These are phyloP conservation scores for Coemansia sp. DNA, from an alignment of 192 early-diverging fungal genomes.

Conservation along the genomic window DNA sequence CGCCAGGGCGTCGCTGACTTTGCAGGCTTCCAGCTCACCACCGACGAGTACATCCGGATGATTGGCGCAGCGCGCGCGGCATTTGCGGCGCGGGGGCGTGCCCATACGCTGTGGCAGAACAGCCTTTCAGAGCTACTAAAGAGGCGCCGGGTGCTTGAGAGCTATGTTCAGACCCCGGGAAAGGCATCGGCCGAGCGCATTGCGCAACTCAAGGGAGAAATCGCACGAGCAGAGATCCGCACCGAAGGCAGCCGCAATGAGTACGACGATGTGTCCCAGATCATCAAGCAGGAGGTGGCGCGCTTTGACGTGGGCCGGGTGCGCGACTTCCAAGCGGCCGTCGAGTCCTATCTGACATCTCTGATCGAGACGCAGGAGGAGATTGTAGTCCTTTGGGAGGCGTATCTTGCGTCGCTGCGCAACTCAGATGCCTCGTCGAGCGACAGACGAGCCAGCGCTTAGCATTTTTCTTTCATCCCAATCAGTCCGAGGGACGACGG, in stretches of 20 bases:
- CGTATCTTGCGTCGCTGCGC: conserved; percentile 45
- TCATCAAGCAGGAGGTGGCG: conserved; percentile 72
- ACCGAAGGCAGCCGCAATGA: conserved; percentile 58
- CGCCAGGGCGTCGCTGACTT: conserved; percentile 77
- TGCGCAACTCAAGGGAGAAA: conserved; percentile 47
- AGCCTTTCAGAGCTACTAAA: conserved; percentile 68
- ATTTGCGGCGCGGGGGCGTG: conserved; percentile 71
- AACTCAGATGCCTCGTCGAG: conserved; percentile 15
- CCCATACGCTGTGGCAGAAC: conserved; percentile 67
- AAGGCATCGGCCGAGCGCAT: conserved; percentile 39
- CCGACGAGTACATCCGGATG: conserved; percentile 88
- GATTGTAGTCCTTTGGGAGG: conserved; percentile 60
- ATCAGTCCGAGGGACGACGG: too few species aligned
- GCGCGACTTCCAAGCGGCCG: conserved; percentile 72
- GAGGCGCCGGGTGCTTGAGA: conserved; percentile 66
- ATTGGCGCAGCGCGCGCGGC: conserved; percentile 80
- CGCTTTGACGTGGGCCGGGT: conserved; percentile 79
- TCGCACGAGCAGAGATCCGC: conserved; percentile 47
- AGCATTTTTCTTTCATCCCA: background rate
- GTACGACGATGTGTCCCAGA: conserved; percentile 72
- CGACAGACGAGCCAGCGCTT: conserved; percentile 6
- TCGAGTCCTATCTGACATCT: conserved; percentile 70
- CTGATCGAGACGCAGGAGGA: conserved; percentile 81
- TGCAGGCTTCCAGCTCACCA: conserved; percentile 68
- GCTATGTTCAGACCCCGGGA: conserved; percentile 52